Evolutionary conservation across 2,329 filamentous ascomycete species (phyloP), one percentile per base, ranked within the genome.

Genomic region (Pseudogymnoascus pannorum): DNA sequence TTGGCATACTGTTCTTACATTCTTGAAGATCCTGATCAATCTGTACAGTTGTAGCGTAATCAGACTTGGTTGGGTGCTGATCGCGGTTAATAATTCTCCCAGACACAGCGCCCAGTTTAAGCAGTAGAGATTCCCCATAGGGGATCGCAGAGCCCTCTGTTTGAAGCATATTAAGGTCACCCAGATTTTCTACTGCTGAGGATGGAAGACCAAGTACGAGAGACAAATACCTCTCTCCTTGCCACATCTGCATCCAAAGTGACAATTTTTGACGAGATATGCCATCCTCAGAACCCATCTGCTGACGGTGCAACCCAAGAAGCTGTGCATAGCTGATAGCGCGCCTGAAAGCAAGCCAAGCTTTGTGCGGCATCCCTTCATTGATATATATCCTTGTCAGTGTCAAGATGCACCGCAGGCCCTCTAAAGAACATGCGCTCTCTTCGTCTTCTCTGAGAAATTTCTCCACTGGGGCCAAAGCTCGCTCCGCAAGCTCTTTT

Each of bases 191-290:
- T 14, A 35, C 16, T 2, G 42, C 60, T 1, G 71, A 73, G 60
- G 75, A 76, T 2, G 82, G 82, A 5, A 84, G 74, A 11, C 82
- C 82, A 3, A 84, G 73, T n/a, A 82, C 72, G 16, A 82, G 67
- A 22, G 79, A 79, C 5, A 82, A 67, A 64, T 79, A 78, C 29
- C 81, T 75, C 64, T 86, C 83, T 2, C 72, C 66, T 20, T 74
- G 69, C 62, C 74, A 74, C 12, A 79, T 64, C 6, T 70, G 64
- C 16, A 71, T 68, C 79, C 78, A 81, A 3, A 75, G 63, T 42
- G 68, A 70, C 44, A 51, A 16, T 54, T 72, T 67, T 8, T 72
- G 70, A 18, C 74, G 70, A 16, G 44, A 51, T 51, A 16, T 51
- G 8, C 44, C 44, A 14, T 69, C 67, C 57, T 71, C 71, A 4